Conservation (phyloP, 1,284 basidiomycete species). For the Phellinidium pouzarii region DNA sequence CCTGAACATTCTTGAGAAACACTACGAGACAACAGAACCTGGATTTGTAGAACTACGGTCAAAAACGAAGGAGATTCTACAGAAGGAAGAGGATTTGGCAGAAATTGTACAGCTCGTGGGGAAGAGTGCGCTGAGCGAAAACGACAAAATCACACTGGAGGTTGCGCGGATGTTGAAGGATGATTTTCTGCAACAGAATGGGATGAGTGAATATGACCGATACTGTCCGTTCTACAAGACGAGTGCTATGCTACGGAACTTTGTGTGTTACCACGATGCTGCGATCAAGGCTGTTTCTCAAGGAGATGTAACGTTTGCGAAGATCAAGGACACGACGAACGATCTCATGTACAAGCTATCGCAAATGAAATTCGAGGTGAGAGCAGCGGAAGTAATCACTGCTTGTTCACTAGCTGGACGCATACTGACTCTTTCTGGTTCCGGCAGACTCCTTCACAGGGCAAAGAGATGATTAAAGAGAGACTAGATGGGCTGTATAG, state of each 20-base stretch:
- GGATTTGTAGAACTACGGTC: slow-evolving; percentile 92
- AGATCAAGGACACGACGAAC: slow-evolving; percentile 81
- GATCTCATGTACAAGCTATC: slow-evolving; percentile 95
- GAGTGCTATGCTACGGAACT: slow-evolving; percentile 91
- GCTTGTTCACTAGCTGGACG: slow-evolving; percentile 5
- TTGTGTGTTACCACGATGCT: slow-evolving; percentile 90
- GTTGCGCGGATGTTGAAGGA: slow-evolving; percentile 97
- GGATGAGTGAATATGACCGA: slow-evolving; percentile 96
- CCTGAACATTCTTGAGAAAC: slow-evolving; percentile 88
- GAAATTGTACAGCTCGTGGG: slow-evolving; percentile 99
- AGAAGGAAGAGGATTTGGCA: slow-evolving; percentile 97
- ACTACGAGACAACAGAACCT: slow-evolving; percentile 87
- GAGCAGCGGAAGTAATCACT: slow-evolving; percentile 22
- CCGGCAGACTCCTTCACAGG: slow-evolving; percentile 74
- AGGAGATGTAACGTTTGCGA: slow-evolving; percentile 86
- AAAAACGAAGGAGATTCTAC: slow-evolving; percentile 92
- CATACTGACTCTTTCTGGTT: slow-evolving; percentile 11
- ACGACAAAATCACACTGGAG: slow-evolving; percentile 97
- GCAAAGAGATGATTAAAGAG: slow-evolving; percentile 71
- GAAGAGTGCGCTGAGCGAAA: slow-evolving; percentile 95
- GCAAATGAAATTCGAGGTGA: slow-evolving; percentile 96
- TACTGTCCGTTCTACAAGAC: slow-evolving; percentile 99
- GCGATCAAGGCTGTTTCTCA: slow-evolving; percentile 82
- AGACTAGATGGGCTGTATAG: slow-evolving; percentile 73
- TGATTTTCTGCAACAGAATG: slow-evolving; percentile 98